Base-by-base conservation (phyloP, 352 stramenopile genomes). In the Phytophthora uliginosa region DNA sequence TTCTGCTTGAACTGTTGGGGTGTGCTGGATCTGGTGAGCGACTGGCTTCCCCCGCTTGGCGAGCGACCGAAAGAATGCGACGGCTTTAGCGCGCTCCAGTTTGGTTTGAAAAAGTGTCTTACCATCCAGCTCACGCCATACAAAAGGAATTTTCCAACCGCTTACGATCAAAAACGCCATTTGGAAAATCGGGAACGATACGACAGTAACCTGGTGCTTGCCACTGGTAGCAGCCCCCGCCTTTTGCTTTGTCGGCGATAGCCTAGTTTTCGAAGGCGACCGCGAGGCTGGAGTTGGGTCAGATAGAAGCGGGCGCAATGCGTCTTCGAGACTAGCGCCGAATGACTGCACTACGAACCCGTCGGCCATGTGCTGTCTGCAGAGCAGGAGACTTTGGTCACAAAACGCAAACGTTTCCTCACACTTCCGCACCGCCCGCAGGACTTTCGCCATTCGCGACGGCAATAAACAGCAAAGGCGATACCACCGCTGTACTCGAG, bases 61-160 rank as follows among this genome's bases (percentile, higher is more conserved):
- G 1, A 75, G 74, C 5, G 75, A 75, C 31, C 79, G 84, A 53
- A 88, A 91, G 38, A 91, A 69, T 15, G 84, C 57, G 24, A 89
- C 66, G 18, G 84, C 69, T 45, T 89, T 89, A 15, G 79, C 80
- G 0, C 81, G 80, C n/a, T 92, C 84, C 15, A 90, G 57, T 45
- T 80, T 90, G 10, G 69, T 83, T 22, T 73, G 47, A 17, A 84
- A 47, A 7, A 92, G 54, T 8, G 71, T 70, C 52, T 82, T 83
- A 2, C 78, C 45, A 53, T 92, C 77, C 33, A 78, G 13, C 5
- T 82, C 59, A 20, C 31, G 36, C 78, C 78, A 88, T 34, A 78
- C 73, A 3, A 75, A 52, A 3, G 65, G 50, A 22, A 82, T 71
- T 55, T 85, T 88, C 26, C 77, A 77, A 0, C 84, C 84, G 66